Evolutionary conservation across 352 stramenopile genomes (phyloP).

Genomic region (Bremia lactucae): DNA sequence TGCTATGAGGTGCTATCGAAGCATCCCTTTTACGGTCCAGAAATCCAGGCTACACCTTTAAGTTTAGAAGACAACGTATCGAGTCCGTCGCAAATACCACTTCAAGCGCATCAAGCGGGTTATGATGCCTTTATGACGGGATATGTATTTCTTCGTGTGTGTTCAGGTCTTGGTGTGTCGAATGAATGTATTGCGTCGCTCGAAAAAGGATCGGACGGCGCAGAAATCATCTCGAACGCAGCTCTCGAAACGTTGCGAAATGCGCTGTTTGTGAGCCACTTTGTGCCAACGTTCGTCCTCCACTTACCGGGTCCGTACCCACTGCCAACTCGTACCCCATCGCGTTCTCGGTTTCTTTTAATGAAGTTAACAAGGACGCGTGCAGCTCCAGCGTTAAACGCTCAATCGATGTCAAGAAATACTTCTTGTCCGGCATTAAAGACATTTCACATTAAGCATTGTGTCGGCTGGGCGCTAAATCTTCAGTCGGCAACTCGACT

Average conservation of each 20-base stretch:
- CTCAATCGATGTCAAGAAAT: slow-evolving; percentile 11
- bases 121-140: slow-evolving; percentile 79
- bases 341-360: slow-evolving; percentile 39
- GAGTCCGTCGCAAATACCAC: slow-evolving; percentile 11
- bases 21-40: slow-evolving; percentile 55
- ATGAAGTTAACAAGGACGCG: slow-evolving; percentile 44
- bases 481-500: slow-evolving; percentile 28
- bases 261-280: slow-evolving; percentile 48
- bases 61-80: slow-evolving; percentile 1
- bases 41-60: slow-evolving; percentile 17
- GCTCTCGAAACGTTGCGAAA: slow-evolving; percentile 31
- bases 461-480: slow-evolving; percentile 39
- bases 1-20: slow-evolving; percentile 48
- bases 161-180: slow-evolving; percentile 38
- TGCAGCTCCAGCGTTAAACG: slow-evolving; percentile 4
- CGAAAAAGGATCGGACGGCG: neutral
- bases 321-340: slow-evolving; percentile 29
- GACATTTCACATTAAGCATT: slow-evolving; percentile 70
- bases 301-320: slow-evolving; percentile 37
- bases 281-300: slow-evolving; percentile 42
- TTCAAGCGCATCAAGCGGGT: slow-evolving; percentile 58
- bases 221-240: neutral
- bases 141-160: slow-evolving; percentile 60
- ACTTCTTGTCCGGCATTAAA: slow-evolving; percentile 28
- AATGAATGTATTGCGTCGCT: slow-evolving; percentile 43